phyloP scores from a whole-genome alignment of 1,284 basidiomycete genomes.

The Stereum hirsutum region DNA sequence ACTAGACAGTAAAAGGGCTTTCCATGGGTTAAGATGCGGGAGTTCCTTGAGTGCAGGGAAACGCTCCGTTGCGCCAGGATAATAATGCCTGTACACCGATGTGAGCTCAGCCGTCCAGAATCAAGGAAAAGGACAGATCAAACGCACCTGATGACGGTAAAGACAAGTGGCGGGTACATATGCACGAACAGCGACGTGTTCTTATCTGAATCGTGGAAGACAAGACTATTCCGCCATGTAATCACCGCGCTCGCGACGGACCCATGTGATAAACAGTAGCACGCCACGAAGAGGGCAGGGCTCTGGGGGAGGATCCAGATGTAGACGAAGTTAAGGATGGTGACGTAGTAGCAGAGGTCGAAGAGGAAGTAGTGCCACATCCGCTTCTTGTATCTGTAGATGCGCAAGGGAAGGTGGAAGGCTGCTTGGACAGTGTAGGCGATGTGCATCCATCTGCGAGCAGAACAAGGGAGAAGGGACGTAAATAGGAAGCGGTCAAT shows the following conservation, averaged over 20 bases:
- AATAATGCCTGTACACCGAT: conserved; percentile 68
- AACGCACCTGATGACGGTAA: conserved; percentile 79
- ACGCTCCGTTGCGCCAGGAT: conserved; percentile 61
- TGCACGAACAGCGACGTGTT: conserved; percentile 89
- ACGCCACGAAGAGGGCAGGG: conserved; percentile 72
- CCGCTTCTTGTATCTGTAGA: conserved; percentile 80
- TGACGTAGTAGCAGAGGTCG: conserved; percentile 87
- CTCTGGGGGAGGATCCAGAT: conserved; percentile 78
- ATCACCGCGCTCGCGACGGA: conserved; percentile 89
- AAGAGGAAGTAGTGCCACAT: conserved; percentile 93
- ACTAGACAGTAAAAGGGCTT: conserved; percentile 59
- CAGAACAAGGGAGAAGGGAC: conserved; percentile 1
- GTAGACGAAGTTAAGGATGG: conserved; percentile 82
- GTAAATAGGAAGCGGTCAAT: conserved; percentile 6
- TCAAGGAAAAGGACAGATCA: conserved; percentile 1
- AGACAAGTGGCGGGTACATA: conserved; percentile 79
- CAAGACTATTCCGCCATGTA: conserved; percentile 94
- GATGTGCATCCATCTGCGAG: conserved; percentile 63
- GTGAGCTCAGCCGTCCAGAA: conserved; percentile 9
- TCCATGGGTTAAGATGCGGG: conserved; percentile 50
- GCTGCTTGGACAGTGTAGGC: conserved; percentile 68
- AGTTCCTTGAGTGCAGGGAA: conserved; percentile 76
- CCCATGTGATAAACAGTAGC: conserved; percentile 83
- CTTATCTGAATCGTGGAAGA: conserved; percentile 92
- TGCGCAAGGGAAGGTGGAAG: conserved; percentile 75